These are phyloP conservation scores for Oryza punctata DNA, from an alignment of 176 grass and related monocot genomes.

Conservation along the genomic window DNA sequence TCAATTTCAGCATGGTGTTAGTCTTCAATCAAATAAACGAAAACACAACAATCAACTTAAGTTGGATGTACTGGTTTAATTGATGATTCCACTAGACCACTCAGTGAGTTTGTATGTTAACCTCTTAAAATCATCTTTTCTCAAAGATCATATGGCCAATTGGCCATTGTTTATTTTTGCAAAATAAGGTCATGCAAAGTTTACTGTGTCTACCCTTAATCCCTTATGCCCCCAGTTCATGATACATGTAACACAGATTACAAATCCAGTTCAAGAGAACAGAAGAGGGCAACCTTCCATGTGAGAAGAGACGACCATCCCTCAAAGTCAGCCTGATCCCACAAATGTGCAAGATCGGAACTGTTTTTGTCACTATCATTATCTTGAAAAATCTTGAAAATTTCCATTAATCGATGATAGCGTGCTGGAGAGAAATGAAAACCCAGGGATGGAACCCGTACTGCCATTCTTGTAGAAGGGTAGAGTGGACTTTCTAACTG, in stretches of 20 bases:
- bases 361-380: slow-evolving; percentile 46
- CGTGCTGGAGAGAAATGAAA: slow-evolving; percentile 98
- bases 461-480: slow-evolving; percentile 86
- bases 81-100: background rate
- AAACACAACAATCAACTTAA: background rate
- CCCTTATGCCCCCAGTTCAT: background rate
- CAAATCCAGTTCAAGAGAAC: slow-evolving; percentile 21
- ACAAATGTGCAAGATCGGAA: slow-evolving; percentile 61
- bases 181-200: background rate
- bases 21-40: too few species aligned
- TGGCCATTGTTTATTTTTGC: background rate
- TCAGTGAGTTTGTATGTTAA: background rate
- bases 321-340: slow-evolving; percentile 92
- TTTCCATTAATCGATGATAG: slow-evolving; percentile 93
- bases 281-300: slow-evolving; percentile 84
- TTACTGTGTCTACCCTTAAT: background rate
- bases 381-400: slow-evolving; percentile 82
- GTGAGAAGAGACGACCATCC: slow-evolving; percentile 88
- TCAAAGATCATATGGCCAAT: background rate
- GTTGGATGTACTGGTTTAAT: background rate
- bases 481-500: slow-evolving; percentile 84
- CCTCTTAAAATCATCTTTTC: background rate
- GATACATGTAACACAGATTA: background rate
- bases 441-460: slow-evolving; percentile 88
- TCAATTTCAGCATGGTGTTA: too few species aligned